Evolutionary conservation across 371 early-diverging fungal species (phyloP).

Genomic region (Rhizopus delemar): DNA sequence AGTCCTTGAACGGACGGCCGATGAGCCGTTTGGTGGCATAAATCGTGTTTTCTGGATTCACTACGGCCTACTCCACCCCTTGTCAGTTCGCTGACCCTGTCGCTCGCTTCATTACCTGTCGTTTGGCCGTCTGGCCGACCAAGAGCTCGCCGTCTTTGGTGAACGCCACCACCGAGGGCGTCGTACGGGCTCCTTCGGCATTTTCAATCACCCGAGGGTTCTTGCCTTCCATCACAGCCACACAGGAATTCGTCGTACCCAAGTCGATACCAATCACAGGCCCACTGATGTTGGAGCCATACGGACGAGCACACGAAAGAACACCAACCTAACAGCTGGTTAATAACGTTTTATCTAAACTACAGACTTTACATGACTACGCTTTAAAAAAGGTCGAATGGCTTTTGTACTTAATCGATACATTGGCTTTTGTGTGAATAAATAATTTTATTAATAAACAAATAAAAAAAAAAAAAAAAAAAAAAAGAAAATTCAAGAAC

Average conservation of each 20-base stretch:
- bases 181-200: slow-evolving; percentile 90
- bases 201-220: slow-evolving; percentile 93
- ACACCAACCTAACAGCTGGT: slow-evolving; percentile 21
- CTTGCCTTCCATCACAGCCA: slow-evolving; percentile 94
- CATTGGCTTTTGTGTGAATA: too few species aligned
- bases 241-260: slow-evolving; percentile 99
- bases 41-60: slow-evolving; percentile 90
- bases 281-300: slow-evolving; percentile 80
- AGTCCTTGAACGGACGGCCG: slow-evolving; percentile 89
- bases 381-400: too few species aligned
- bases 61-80: slow-evolving; percentile 65
- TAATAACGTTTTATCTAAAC: too few species aligned
- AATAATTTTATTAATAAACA: too few species aligned
- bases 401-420: too few species aligned
- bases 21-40: slow-evolving; percentile 95
- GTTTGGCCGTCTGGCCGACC: slow-evolving; percentile 93
- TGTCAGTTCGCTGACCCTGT: not conserved
- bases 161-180: slow-evolving; percentile 94
- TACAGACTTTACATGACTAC: too few species aligned
- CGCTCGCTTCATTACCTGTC: slow-evolving; percentile 48
- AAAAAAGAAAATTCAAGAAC: too few species aligned
- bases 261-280: slow-evolving; percentile 97
- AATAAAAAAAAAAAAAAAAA: too few species aligned
- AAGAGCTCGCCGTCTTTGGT: slow-evolving; percentile 83
- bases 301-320: slow-evolving; percentile 33